Base-by-base conservation (phyloP, 73 alveolate genomes). In the Paramecium biaurelia region DNA sequence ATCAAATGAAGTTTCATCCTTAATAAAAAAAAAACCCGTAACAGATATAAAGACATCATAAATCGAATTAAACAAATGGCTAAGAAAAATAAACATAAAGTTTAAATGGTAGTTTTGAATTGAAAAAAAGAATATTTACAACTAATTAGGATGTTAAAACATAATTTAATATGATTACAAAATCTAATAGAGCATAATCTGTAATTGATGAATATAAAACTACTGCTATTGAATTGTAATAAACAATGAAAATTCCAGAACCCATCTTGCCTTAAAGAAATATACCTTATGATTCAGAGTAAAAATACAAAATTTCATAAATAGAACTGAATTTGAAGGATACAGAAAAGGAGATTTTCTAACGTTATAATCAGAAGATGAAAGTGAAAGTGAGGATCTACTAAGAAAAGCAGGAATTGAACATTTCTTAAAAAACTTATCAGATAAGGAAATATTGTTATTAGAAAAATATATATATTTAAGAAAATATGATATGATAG, bases 221-320 rank as follows among this genome's bases (percentile, higher is more conserved):
- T 14, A 63, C 84, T 14, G 84, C 84, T 3, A 63, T 63, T 30
- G 84, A 63, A 32, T 30, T 63, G 3, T 63, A 63, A 63, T 14
- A 63, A 63, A 63, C 84, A 11, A 63, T 63, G 43, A 63, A 7
- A 24, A 26, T 63, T n/a, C 87, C 87, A 34, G 67, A 34, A 34
- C 87, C 87, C 10, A 74, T 37, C n/a, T n/a, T 34, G 8, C 67
- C 57, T 37, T n/a, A 74, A 74, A 28, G 67, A 74, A 14, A 35
- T 1, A 74, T 74, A 28, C 87, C 87, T 18, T 74, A 74, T 74
- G 87, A 74, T 35, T 74, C 87, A 28, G 87, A 74, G 87, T 74
- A 74, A 12, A 15, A 53, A 7, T 53, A 15, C 7, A 5, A 12
- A 34, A 34, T 74, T 5, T 34, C 15, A 28, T 4, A 63, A 5